These are phyloP conservation scores for Boechera retrofracta DNA, from an alignment of 345 rosid species.

Conservation along the genomic window DNA sequence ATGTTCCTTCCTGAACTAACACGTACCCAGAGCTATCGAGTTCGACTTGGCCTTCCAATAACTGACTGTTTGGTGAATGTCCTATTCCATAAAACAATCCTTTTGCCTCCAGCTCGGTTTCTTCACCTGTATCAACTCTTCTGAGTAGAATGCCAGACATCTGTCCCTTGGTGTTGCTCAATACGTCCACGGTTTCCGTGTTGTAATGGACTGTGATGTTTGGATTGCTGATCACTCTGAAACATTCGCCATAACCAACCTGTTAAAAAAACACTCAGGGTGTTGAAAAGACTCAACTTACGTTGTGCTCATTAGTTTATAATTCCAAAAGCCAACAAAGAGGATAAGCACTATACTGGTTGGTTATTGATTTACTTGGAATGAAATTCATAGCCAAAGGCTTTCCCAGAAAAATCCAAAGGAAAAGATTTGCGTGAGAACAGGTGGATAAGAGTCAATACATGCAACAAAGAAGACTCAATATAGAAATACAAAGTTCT, in stretches of 20 bases:
- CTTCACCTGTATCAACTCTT: slow-evolving; percentile 77
- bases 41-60: slow-evolving; percentile 92
- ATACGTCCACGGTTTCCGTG: slow-evolving; percentile 79
- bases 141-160: slow-evolving; percentile 86
- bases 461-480: slow-evolving; percentile 4
- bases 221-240: slow-evolving; percentile 98
- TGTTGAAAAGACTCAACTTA: slow-evolving; percentile 93
- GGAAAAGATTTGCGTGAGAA: slow-evolving; percentile 3
- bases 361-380: slow-evolving; percentile 7
- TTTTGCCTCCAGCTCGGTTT: slow-evolving; percentile 85
- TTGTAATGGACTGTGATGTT: slow-evolving; percentile 94
- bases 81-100: slow-evolving; percentile 99
- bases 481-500: neutral
- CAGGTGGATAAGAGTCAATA: slow-evolving; percentile 4
- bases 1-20: slow-evolving; percentile 73
- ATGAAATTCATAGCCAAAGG: slow-evolving; percentile 32
- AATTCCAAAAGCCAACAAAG: slow-evolving; percentile 46
- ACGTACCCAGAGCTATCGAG: slow-evolving; percentile 86
- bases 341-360: slow-evolving; percentile 32
- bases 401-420: slow-evolving; percentile 15
- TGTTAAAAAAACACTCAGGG: slow-evolving; percentile 99
- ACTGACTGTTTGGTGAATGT: slow-evolving; percentile 89
- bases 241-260: slow-evolving; percentile 99
- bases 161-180: slow-evolving; percentile 92
- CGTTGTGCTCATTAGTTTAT: slow-evolving; percentile 69